Evolutionary conservation across 1,284 basidiomycete species (phyloP).

Genomic region (Xerocomus alliaceus): DNA sequence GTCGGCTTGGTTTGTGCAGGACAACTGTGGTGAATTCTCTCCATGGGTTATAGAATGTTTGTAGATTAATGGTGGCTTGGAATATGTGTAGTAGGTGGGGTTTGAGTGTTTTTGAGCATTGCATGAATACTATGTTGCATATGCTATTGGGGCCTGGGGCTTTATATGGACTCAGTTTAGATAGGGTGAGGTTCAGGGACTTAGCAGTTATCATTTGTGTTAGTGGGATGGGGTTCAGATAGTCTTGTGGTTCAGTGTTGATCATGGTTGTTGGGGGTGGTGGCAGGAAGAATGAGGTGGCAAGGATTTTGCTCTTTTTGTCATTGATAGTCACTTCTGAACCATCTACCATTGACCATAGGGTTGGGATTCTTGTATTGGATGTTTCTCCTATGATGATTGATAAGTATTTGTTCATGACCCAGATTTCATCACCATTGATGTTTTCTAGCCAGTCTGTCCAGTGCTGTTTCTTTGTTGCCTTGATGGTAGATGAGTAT

Average conservation of each 20-base stretch:
- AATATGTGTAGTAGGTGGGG: neutral
- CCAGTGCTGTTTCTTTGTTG: neutral
- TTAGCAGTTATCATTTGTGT: too few species aligned
- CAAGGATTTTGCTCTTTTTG: too few species aligned
- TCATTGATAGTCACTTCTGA: neutral
- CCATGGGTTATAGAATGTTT: neutral
- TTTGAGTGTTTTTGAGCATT: neutral
- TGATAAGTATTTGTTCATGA: neutral
- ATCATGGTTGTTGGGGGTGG: neutral
- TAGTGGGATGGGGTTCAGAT: too few species aligned
- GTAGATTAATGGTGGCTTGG: neutral
- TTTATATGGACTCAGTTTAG: neutral
- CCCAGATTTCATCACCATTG: neutral
- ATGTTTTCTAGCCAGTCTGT: neutral
- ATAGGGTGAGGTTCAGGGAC: too few species aligned
- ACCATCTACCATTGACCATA: too few species aligned
- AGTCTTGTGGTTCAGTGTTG: too few species aligned
- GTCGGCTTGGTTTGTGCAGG: neutral
- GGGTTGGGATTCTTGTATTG: neutral
- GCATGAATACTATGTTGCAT: neutral
- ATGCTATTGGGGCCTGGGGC: neutral
- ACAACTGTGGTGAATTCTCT: neutral
- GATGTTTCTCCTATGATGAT: neutral
- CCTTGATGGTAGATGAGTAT: neutral
- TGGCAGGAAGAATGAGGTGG: neutral